A percentile compares a stretch with the other conserved stretches of the same genome.
Evolutionary conservation across 202 grass and related monocot genomes (phyloP).

Genomic region (Panicum hallii): DNA sequence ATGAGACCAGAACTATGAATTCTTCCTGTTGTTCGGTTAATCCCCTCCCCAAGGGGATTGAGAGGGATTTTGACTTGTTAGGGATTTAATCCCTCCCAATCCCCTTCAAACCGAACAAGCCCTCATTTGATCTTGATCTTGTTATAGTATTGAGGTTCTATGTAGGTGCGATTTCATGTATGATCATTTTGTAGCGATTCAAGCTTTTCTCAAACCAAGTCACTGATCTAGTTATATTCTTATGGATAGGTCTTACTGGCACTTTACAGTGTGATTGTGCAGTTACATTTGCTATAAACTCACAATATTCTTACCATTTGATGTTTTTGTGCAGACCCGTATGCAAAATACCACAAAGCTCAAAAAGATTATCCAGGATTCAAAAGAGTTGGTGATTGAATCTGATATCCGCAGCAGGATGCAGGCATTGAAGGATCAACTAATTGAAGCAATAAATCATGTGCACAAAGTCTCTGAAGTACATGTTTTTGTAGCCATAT

Average conservation of each 20-base stretch:
- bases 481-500: constrained; percentile 84
- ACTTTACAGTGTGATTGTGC: background rate
- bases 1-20: background rate
- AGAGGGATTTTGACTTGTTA: no score
- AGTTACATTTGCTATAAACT: background rate
- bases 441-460: constrained; percentile 82
- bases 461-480: constrained; percentile 81
- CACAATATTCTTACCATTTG: constrained; percentile 1
- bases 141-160: constrained; percentile 13
- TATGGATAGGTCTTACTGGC: background rate
- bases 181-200: constrained; percentile 9
- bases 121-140: background rate
- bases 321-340: constrained; percentile 64
- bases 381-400: constrained; percentile 84
- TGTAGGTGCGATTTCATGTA: background rate
- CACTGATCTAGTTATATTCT: background rate
- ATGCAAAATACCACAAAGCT: constrained; percentile 88
- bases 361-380: constrained; percentile 97
- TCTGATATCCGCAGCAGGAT: constrained; percentile 94
- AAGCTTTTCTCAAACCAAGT: constrained; percentile 17
- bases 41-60: no score
- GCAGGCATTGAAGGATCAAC: constrained; percentile 79
- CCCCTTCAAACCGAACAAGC: no score
- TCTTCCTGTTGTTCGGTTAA: background rate
- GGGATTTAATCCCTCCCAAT: no score